A percentile compares a stretch with the other conserved stretches of the same genome.
phyloP scores from a whole-genome alignment of 805 yeast genomes.

The Grigorovia humatica region DNA sequence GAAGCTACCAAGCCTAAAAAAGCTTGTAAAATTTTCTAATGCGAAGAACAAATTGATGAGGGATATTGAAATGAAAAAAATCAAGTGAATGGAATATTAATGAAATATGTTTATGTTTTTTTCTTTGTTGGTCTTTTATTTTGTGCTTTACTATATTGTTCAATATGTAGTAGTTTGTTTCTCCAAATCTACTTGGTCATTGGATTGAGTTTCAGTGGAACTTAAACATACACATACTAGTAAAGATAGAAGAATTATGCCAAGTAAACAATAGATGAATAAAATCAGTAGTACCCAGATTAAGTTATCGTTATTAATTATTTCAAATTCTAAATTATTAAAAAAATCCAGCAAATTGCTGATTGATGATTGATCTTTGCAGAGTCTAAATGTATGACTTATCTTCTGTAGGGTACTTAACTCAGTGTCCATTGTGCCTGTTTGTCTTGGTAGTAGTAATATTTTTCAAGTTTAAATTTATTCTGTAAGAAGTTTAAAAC shows the following conservation, averaged over 20 bases:
- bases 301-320: neutral
- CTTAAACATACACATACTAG: neutral
- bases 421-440: neutral
- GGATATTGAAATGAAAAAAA: too few relatives aligned
- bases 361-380: neutral
- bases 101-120: neutral
- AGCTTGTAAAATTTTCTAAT: too few relatives aligned
- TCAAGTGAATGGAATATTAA: too few relatives aligned
- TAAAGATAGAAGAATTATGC: neutral
- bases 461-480: neutral
- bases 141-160: neutral
- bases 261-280: constrained; percentile 1
- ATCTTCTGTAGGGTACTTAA: neutral
- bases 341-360: neutral
- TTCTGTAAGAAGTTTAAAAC: too few relatives aligned
- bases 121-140: neutral
- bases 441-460: neutral
- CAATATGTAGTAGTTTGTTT: neutral
- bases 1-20: too few relatives aligned
- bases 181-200: neutral
- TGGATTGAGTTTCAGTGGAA: neutral
- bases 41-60: too few relatives aligned
- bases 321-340: neutral
- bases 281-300: neutral
- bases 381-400: neutral